Conservation (phyloP, 305 asterid genomes). For the Solanum aculeatissimum region DNA sequence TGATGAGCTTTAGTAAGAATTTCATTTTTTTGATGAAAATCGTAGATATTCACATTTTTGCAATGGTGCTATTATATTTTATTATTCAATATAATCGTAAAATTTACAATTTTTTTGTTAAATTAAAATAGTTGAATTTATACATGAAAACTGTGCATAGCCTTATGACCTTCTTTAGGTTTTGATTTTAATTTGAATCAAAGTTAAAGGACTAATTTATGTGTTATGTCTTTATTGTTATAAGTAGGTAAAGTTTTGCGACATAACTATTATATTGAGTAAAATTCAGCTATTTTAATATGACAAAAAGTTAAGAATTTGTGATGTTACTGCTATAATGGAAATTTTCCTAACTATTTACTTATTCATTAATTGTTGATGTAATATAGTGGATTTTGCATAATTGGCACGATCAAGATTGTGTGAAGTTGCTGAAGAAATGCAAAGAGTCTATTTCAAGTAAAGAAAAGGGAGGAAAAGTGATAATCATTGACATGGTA, state of each 20-base stretch:
- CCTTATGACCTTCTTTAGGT: not conserved
- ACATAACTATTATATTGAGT: not conserved
- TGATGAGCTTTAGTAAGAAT: too few relatives aligned
- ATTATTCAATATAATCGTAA: too few relatives aligned
- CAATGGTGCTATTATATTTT: not conserved
- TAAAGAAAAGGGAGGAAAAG: constrained; percentile 16
- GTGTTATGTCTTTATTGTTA: not conserved
- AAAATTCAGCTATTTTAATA: not conserved
- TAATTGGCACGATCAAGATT: constrained; percentile 29
- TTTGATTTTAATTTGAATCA: not conserved
- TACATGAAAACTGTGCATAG: not conserved
- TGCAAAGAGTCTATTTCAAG: constrained; percentile 31
- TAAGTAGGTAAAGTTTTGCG: not conserved
- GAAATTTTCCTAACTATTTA: not conserved
- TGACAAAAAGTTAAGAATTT: not conserved
- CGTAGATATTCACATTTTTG: not conserved
- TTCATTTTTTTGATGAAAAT: not conserved
- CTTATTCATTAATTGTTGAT: not conserved
- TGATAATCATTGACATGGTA: constrained; percentile 6
- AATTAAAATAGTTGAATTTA: not conserved
- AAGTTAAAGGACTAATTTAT: too few relatives aligned
- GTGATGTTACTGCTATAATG: not conserved
- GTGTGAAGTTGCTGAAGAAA: constrained; percentile 24
- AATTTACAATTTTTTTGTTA: not conserved
- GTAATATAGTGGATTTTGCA: constrained; percentile 37